Conservation (phyloP, 768 basidiomycete species). For the Chlorophyllum brunneum region DNA sequence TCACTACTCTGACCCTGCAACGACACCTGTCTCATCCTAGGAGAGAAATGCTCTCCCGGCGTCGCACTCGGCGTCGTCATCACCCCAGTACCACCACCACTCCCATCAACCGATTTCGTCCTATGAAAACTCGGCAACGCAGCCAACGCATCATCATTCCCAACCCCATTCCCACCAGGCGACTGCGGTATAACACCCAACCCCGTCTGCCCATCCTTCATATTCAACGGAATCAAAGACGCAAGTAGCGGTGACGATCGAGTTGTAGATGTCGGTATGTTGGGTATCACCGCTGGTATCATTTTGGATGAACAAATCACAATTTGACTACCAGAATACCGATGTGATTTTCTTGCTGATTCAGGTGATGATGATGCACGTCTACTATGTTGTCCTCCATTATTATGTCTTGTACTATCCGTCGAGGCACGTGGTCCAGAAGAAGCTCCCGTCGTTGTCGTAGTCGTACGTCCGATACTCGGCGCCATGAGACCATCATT, state of each 20-base stretch:
- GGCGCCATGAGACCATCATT: slow-evolving; percentile 21
- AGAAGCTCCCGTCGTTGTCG: neutral
- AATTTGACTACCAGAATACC: slow-evolving; percentile 15
- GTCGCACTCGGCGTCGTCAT: slow-evolving; percentile 18
- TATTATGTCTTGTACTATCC: neutral
- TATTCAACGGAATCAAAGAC: slow-evolving; percentile 51
- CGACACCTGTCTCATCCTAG: slow-evolving; percentile 42
- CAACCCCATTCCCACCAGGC: slow-evolving; percentile 28
- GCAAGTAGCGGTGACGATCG: slow-evolving; percentile 54
- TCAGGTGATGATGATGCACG: neutral
- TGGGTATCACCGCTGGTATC: slow-evolving; percentile 59
- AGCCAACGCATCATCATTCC: neutral
- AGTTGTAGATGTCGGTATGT: slow-evolving; percentile 32
- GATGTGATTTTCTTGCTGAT: neutral
- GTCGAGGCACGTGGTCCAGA: neutral
- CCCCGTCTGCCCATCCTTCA: slow-evolving; percentile 24
- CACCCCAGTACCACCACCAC: slow-evolving; percentile 20
- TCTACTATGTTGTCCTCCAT: neutral
- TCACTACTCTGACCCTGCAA: slow-evolving; percentile 29
- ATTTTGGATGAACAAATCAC: slow-evolving; percentile 64
- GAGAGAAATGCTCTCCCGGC: slow-evolving; percentile 51
- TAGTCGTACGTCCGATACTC: slow-evolving; percentile 15
- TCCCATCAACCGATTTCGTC: slow-evolving; percentile 33
- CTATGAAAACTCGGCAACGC: neutral
- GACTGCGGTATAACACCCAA: slow-evolving; percentile 39